These are phyloP conservation scores for Cryphonectria radicalis DNA, from an alignment of 2,329 filamentous ascomycete genomes.

Conservation along the genomic window DNA sequence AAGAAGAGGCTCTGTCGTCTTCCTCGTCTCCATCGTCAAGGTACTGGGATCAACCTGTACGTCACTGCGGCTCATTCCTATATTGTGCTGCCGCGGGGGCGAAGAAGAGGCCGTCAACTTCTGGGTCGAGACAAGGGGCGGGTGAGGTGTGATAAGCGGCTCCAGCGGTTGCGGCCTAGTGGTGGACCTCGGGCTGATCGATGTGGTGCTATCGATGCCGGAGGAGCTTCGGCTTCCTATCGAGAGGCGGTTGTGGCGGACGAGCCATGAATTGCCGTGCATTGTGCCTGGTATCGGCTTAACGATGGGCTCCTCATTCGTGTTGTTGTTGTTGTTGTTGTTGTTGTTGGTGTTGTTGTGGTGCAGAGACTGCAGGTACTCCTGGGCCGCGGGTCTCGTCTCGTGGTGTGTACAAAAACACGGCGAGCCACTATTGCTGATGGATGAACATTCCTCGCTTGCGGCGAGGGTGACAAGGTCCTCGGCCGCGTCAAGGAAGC, in stretches of 20 bases:
- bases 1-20: neutral
- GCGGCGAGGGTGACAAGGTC: conserved; percentile 56
- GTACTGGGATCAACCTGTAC: neutral
- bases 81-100: neutral
- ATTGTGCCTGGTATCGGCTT: conserved; percentile 24
- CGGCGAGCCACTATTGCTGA: neutral
- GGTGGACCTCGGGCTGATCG: neutral
- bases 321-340: neutral
- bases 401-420: neutral
- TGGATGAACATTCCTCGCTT: conserved; percentile 4
- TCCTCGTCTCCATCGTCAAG: neutral
- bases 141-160: neutral
- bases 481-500: conserved; percentile 59
- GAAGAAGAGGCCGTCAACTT: neutral
- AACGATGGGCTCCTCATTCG: neutral
- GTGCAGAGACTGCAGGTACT: conserved; percentile 16
- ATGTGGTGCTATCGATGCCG: conserved; percentile 9
- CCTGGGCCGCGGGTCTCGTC: neutral
- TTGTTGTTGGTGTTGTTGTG: too few species aligned
- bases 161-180: neutral
- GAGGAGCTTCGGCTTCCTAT: conserved; percentile 18
- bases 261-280: conserved; percentile 27
- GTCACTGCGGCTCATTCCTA: neutral
- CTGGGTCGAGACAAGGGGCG: neutral
- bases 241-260: conserved; percentile 20